Conservation (phyloP, 352 stramenopile genomes). For the Globisporangium cystogenes region DNA sequence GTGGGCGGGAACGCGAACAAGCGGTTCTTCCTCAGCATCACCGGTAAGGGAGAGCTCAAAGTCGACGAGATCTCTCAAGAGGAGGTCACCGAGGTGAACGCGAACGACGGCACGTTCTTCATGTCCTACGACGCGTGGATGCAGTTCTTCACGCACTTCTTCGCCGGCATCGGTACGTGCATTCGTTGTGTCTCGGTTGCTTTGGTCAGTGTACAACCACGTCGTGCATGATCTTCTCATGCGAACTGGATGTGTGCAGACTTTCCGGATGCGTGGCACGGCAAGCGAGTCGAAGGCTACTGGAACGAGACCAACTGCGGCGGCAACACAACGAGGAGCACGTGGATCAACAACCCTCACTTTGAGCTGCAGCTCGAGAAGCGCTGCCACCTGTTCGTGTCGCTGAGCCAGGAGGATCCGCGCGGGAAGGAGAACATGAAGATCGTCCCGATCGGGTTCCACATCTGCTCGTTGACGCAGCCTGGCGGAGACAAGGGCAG, state of each 20-base stretch:
- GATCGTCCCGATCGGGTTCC: slow-evolving; percentile 77
- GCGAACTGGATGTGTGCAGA: too few relatives aligned
- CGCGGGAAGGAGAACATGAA: slow-evolving; percentile 63
- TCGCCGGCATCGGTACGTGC: slow-evolving; percentile 76
- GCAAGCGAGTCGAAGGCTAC: slow-evolving; percentile 60
- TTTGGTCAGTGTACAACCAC: not conserved
- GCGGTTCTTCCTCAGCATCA: slow-evolving; percentile 52
- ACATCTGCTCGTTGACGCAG: slow-evolving; percentile 58
- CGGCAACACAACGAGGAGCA: slow-evolving; percentile 77
- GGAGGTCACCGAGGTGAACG: slow-evolving; percentile 75
- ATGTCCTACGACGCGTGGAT: slow-evolving; percentile 89
- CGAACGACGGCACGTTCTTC: slow-evolving; percentile 90
- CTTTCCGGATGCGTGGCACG: slow-evolving; percentile 86
- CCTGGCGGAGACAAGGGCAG: slow-evolving; percentile 18
- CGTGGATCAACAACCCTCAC: slow-evolving; percentile 85
- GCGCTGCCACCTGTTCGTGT: slow-evolving; percentile 61
- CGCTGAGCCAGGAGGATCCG: slow-evolving; percentile 76
- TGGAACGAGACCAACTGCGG: slow-evolving; percentile 80
- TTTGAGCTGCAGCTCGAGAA: slow-evolving; percentile 70
- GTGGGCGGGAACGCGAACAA: slow-evolving; percentile 67
- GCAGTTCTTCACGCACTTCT: slow-evolving; percentile 88
- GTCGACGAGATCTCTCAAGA: slow-evolving; percentile 65
- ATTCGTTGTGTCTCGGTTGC: not conserved
- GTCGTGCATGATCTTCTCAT: too few relatives aligned
- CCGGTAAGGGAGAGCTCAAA: slow-evolving; percentile 38